phyloP scores from a whole-genome alignment of 2,329 filamentous ascomycete genomes.

The Ramichloridium luteum region DNA sequence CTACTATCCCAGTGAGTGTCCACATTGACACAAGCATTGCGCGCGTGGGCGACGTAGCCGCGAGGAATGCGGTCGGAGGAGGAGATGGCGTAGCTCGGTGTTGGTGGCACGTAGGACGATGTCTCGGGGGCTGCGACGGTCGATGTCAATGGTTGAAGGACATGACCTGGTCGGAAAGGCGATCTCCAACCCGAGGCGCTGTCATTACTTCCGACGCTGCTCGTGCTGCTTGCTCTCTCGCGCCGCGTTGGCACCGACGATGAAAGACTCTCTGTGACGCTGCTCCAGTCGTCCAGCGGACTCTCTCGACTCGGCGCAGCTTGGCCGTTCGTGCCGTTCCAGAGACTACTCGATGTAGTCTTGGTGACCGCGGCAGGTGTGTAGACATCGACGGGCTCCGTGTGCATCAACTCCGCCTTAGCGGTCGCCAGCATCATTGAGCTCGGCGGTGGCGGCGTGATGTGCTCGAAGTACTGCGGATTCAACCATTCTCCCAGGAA shows the following conservation, averaged over 20 bases:
- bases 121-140: constrained; percentile 20
- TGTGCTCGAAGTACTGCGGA: constrained; percentile 84
- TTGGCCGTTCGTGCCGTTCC: constrained; percentile 29
- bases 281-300: constrained; percentile 19
- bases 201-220: constrained; percentile 24
- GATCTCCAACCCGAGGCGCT: constrained; percentile 17
- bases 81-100: constrained; percentile 73
- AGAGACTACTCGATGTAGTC: constrained; percentile 27
- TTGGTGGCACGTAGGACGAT: constrained; percentile 56
- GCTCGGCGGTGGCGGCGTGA: constrained; percentile 76
- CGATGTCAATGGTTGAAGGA: constrained; percentile 16
- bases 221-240: constrained; percentile 38
- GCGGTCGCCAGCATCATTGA: constrained; percentile 78
- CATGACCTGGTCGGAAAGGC: constrained; percentile 17
- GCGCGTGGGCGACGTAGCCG: constrained; percentile 81
- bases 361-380: constrained; percentile 28
- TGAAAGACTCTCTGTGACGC: constrained; percentile 17
- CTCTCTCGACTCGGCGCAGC: constrained; percentile 13
- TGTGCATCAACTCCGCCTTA: constrained; percentile 73
- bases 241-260: constrained; percentile 29
- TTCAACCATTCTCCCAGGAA: constrained; percentile 94
- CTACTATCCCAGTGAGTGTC: constrained; percentile 97
- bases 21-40: constrained; percentile 72
- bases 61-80: constrained; percentile 68
- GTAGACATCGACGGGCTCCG: constrained; percentile 47